Conservation (phyloP, 1,284 basidiomycete species). For the Melampsora americana region DNA sequence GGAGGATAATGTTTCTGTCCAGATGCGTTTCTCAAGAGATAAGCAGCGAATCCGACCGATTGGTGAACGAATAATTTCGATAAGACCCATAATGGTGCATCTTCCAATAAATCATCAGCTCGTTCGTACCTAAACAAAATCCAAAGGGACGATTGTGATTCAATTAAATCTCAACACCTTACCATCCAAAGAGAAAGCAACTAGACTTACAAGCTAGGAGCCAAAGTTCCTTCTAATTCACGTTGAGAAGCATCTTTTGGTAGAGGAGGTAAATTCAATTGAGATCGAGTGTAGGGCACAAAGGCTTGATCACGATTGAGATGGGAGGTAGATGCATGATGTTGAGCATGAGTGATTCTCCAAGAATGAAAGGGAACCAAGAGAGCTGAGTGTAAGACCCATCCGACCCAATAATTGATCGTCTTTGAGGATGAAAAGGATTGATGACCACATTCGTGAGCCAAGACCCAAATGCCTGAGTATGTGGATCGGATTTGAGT, state of each 20-base stretch:
- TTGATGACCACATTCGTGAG: slow-evolving; percentile 71
- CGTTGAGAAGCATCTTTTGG: slow-evolving; percentile 57
- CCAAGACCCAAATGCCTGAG: slow-evolving; percentile 43
- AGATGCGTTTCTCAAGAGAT: slow-evolving; percentile 79
- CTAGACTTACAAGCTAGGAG: slow-evolving; percentile 28
- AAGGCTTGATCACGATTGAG: slow-evolving; percentile 96
- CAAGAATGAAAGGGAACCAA: slow-evolving; percentile 97
- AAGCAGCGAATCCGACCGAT: slow-evolving; percentile 59
- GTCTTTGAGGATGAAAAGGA: slow-evolving; percentile 92
- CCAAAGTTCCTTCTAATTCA: slow-evolving; percentile 63
- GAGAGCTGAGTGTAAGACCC: slow-evolving; percentile 86
- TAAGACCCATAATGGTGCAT: slow-evolving; percentile 81
- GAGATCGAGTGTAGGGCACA: slow-evolving; percentile 81
- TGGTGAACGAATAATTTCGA: slow-evolving; percentile 68
- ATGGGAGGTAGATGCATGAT: slow-evolving; percentile 92
- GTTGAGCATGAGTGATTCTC: slow-evolving; percentile 95
- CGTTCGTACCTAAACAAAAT: slow-evolving; percentile 65
- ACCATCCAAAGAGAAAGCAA: not conserved
- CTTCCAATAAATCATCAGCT: slow-evolving; percentile 81
- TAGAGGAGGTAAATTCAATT: slow-evolving; percentile 65
- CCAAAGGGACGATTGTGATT: not conserved
- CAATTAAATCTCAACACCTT: not conserved
- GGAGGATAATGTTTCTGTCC: slow-evolving; percentile 80
- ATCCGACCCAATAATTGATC: slow-evolving; percentile 90
- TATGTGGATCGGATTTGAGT: not conserved